Evolutionary conservation across 805 yeast species (phyloP).

Genomic region (Saturnispora gosingensis): DNA sequence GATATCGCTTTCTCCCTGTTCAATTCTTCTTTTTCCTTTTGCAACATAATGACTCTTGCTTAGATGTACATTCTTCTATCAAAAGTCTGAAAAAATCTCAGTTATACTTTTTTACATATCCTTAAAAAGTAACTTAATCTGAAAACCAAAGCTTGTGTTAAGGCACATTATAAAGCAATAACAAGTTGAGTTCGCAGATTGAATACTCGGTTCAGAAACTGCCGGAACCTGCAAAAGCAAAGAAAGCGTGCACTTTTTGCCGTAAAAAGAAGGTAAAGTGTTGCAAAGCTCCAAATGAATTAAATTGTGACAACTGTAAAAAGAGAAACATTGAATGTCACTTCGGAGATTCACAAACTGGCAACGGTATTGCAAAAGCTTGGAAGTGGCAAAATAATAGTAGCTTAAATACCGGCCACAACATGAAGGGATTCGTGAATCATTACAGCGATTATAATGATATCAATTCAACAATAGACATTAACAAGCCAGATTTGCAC

Average conservation of each 20-base stretch:
- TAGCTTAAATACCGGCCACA: not conserved
- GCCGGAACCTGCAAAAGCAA: constrained; percentile 7
- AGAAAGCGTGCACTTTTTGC: constrained; percentile 15
- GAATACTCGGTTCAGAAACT: not conserved
- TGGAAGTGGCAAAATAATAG: constrained; percentile 5
- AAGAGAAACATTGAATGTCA: constrained; percentile 5
- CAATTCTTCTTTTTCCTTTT: not conserved
- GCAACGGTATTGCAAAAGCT: not conserved
- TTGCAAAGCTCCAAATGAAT: not conserved
- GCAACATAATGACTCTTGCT: not conserved
- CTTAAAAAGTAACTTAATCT: not conserved
- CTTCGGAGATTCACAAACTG: not conserved
- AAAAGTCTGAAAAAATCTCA: not conserved
- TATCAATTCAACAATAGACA: not conserved
- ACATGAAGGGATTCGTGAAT: not conserved
- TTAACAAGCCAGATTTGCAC: not conserved
- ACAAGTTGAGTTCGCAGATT: not conserved
- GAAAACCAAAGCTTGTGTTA: not conserved
- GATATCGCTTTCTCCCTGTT: constrained; percentile 38
- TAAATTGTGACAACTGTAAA: constrained; percentile 10
- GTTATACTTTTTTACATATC: not conserved
- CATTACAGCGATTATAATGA: not conserved
- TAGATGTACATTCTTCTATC: not conserved
- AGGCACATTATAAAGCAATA: not conserved
- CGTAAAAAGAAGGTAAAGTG: constrained; percentile 16